Base-by-base conservation (phyloP, 148 eudicot genomes). In the Chenopodium quinoa region DNA sequence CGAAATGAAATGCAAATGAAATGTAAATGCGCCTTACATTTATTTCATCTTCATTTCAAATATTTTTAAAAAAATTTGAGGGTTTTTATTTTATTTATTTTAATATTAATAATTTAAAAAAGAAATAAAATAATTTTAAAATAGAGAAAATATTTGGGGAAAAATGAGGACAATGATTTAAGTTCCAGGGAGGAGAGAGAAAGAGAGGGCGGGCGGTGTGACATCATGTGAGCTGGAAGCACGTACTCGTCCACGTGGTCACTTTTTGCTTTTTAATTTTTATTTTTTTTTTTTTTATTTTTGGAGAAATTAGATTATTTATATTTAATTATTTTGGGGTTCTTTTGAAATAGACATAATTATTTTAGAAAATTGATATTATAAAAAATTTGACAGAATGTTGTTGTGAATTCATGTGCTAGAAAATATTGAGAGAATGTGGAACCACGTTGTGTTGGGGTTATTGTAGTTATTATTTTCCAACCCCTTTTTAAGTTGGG, bases 141-240 rank as follows among this genome's bases (percentile, higher is more conserved):
- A 10, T 56, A 7, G 50, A 22, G 34, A 52, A 63, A 62, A 76
- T 62, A 4, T 58, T 76, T 34, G 70, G 47, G 78, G 40, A n/a
- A 70, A 77, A 47, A 50, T 79, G 75, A 65, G 85, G 47, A 82
- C 79, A 79, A 75, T 83, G 82, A 83, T 83, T 83, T 63, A 34
- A 32, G 72, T 32, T 50, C 72, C 75, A 79, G 85, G 40, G 85
- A 73, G 81, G 81, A 78, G 64, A 71, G 76, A 62, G 82, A 73
- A 44, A 31, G 34, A 48, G 11, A 52, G 58, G 66, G 78, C 65
- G 64, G 80, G 76, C 80, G 83, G 83, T 56, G 62, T 80, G 80
- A 84, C 83, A 63, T 75, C 83, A 84, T 50, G 71, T 80, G 73
- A 84, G 83, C 86, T 84, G 83, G 82, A 84, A 75, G 79, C 79